Base-by-base conservation (phyloP, 371 early-diverging fungal genomes). In the Apophysomyces trapeziformis region DNA sequence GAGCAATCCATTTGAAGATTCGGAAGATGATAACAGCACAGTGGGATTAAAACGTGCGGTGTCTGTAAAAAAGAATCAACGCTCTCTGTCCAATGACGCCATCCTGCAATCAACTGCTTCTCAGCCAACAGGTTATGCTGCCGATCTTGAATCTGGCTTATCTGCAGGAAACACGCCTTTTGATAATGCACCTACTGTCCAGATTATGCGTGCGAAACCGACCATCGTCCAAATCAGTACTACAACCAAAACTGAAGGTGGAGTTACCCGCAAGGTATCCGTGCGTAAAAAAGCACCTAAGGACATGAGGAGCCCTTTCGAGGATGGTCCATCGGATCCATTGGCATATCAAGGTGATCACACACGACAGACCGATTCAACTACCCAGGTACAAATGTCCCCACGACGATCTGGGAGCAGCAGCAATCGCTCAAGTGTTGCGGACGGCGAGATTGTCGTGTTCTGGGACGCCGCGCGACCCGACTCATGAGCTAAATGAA, bases 191-290 rank as follows among this genome's bases (percentile, higher is more conserved):
- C 36, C 38, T 9, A 38, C 38, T 5, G 63, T 44, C 12, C 70
- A 64, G 14, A 38, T 73, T 2, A 14, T 70, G 4, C 64, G 60
- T 56, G 71, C 71, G 35, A 68, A 71, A 41, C 78, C 78, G 1
- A 73, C 64, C 18, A 61, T 75, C 54, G 73, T 71, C 7, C 68
- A 70, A 1, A 74, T 77, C 2, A 69, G 63, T 38, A 77, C 77
- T 0, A 60, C 70, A 11, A 63, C 61, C 12, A 56, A 56, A 7
- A 67, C 64, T 57, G 65, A 70, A 21, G 62, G 45, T 9, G 69
- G 66, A 14, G 26, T 73, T 13, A 67, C 66, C 12, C 68, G 72
- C 44, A 71, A 77, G 39, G 47, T 65, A 60, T 74, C 74, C 6
- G 65, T 73, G n/a, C 68, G 72, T 12, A 73, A 45, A 45, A 16